These are phyloP conservation scores for Fonsecaea monophora DNA, from an alignment of 2,329 filamentous ascomycete species.

Conservation along the genomic window DNA sequence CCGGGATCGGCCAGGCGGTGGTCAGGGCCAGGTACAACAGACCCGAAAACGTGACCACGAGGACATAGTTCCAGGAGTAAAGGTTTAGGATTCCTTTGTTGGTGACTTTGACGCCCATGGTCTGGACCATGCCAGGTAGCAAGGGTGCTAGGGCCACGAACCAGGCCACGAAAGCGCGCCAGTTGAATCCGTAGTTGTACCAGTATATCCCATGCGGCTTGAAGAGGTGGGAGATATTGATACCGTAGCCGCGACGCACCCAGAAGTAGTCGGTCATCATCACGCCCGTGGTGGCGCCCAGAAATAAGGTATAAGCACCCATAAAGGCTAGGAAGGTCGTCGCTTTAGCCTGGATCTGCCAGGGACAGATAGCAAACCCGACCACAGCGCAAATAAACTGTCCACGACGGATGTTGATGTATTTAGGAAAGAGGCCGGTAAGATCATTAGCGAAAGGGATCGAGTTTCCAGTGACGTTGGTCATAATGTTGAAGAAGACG, in stretches of 20 bases:
- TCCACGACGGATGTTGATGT: conserved; percentile 60
- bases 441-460: conserved; percentile 59
- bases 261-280: conserved; percentile 39
- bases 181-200: conserved; percentile 58
- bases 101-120: conserved; percentile 39
- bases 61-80: conserved; percentile 66
- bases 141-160: conserved; percentile 63
- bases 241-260: conserved; percentile 27
- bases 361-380: conserved; percentile 54
- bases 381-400: conserved; percentile 47
- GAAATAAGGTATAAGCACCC: conserved; percentile 37
- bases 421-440: conserved; percentile 59
- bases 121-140: conserved; percentile 59
- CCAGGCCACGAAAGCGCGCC: conserved; percentile 66
- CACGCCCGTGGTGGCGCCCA: conserved; percentile 39
- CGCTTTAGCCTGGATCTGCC: conserved; percentile 54
- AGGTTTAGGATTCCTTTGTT: conserved; percentile 58
- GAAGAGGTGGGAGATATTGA: conserved; percentile 33
- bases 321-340: conserved; percentile 50
- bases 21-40: conserved; percentile 13
- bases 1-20: conserved; percentile 9
- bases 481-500: conserved; percentile 27
- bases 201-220: conserved; percentile 33
- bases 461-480: conserved; percentile 36
- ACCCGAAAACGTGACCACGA: conserved; percentile 24